Evolutionary conservation across 805 yeast species (phyloP), one percentile per base, ranked within the genome.

Genomic region (Candida ortonii): DNA sequence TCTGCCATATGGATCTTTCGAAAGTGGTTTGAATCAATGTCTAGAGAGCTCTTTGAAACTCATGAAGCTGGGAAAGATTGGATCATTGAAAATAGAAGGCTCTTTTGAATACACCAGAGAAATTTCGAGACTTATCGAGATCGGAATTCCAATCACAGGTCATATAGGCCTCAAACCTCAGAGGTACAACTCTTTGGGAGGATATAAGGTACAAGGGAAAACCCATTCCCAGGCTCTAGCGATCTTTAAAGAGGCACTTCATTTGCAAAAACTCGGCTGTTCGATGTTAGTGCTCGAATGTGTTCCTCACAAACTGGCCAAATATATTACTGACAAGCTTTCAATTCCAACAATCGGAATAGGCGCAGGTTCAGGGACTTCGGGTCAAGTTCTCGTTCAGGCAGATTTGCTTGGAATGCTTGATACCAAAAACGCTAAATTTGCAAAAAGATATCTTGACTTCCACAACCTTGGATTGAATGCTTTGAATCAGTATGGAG

Each of bases 151-250:
- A 0, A 88, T 88, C 3, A 71, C 86, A 62, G 97, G 94, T 1
- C 98, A 90, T 58, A 76, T 86, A 19, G 98, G 98, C 0, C 65
- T 90, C 20, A 86, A 95, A 4, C 98, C 98, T 2, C 97, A 93
- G 57, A 72, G 85, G 26, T 78, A 78, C 42, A 76, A 85, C 44
- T 55, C 85, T 0, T 54, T 84, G 10, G 89, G 96, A 14, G 98
- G 98, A 1, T 90, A 81, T 61, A 83, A 79, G 59, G 82, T 85
- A 1, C 98, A 90, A 57, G 97, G 95, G 0, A 73, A 65, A 40
- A 64, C 64, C 30, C 65, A 76, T 0, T 61, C 65, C 0, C 68
- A 70, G 21, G 94, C 95, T 0, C 30, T 67, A 4, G 60, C 68
- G 11, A 64, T 90, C 2, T 68, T 71, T 28, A 64, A 77, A 23